A percentile compares a stretch with the other conserved stretches of the same genome.
Conservation (phyloP, 2,329 filamentous ascomycete species). For the Ascomycota sp. region DNA sequence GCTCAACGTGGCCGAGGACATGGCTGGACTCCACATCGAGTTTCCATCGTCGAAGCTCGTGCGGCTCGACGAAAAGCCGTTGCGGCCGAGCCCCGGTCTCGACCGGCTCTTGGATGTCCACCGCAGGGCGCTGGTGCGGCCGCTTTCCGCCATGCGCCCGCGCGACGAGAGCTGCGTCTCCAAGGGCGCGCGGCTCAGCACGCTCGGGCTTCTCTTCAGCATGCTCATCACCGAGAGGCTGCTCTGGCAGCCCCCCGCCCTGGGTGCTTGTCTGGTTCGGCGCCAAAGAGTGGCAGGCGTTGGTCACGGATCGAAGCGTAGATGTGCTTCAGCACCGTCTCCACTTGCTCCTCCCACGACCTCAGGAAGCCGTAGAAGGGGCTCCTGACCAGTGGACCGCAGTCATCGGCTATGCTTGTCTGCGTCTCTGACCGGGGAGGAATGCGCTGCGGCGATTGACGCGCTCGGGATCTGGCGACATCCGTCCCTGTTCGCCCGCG, state of each 20-base stretch:
- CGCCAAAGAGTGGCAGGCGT: slow-evolving; percentile 68
- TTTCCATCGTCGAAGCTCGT: slow-evolving; percentile 85
- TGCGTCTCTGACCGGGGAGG: slow-evolving; percentile 24
- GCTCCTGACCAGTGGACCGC: slow-evolving; percentile 57
- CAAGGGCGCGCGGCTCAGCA: slow-evolving; percentile 81
- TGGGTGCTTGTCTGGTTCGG: slow-evolving; percentile 25
- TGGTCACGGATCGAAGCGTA: slow-evolving; percentile 79
- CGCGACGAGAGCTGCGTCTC: slow-evolving; percentile 52
- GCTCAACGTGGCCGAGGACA: slow-evolving; percentile 87
- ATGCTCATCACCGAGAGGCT: slow-evolving; percentile 55
- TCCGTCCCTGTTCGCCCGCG: slow-evolving; percentile 11
- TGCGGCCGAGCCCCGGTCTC: slow-evolving; percentile 50
- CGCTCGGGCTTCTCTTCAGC: slow-evolving; percentile 72
- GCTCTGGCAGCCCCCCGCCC: slow-evolving; percentile 25
- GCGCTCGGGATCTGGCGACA: slow-evolving; percentile 17
- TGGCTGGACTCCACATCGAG: slow-evolving; percentile 71
- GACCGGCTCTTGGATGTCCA: slow-evolving; percentile 81
- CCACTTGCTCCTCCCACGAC: slow-evolving; percentile 76
- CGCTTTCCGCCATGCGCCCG: slow-evolving; percentile 45
- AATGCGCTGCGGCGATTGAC: slow-evolving; percentile 27
- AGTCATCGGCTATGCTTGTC: slow-evolving; percentile 25
- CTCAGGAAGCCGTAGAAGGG: slow-evolving; percentile 56
- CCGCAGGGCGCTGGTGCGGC: slow-evolving; percentile 34
- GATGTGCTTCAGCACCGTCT: slow-evolving; percentile 78
- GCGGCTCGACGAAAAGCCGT: slow-evolving; percentile 71